These are phyloP conservation scores for Aspergillus oerlinghausenensis DNA, from an alignment of 2,329 filamentous ascomycete species.

Conservation along the genomic window DNA sequence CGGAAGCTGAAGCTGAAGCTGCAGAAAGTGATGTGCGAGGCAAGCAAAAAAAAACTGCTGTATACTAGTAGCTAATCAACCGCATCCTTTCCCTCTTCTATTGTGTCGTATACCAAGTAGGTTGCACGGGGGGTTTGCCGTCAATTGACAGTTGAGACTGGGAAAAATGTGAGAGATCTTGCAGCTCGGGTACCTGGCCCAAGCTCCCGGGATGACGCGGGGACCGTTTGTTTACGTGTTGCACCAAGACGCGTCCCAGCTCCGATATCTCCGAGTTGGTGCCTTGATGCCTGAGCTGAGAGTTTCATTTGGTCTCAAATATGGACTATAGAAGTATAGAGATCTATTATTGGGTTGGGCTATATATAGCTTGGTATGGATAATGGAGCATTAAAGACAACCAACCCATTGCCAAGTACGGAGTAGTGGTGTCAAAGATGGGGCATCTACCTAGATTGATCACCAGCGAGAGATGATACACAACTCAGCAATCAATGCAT, in stretches of 20 bases:
- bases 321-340: too few relatives aligned
- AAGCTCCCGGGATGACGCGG: conserved; percentile 18
- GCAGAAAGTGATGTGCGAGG: conserved; percentile 12
- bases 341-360: too few relatives aligned
- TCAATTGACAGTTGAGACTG: neutral
- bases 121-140: conserved; percentile 8
- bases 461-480: neutral
- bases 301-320: too few relatives aligned
- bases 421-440: too few relatives aligned
- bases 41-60: conserved; percentile 19
- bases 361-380: too few relatives aligned
- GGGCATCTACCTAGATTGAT: neutral
- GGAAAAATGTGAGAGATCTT: neutral
- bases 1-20: conserved; percentile 16
- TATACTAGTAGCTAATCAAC: conserved; percentile 26
- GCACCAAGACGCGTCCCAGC: conserved; percentile 14
- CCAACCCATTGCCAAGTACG: too few relatives aligned
- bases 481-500: neutral
- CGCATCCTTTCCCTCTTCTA: conserved; percentile 11
- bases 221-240: conserved; percentile 19
- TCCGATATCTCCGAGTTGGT: conserved; percentile 16
- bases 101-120: too few relatives aligned
- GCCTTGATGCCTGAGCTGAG: conserved; percentile 12
- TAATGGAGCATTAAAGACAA: too few relatives aligned
- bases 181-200: conserved; percentile 9